Base-by-base conservation (phyloP, 2,329 filamentous ascomycete genomes). In the Alternaria sp. region DNA sequence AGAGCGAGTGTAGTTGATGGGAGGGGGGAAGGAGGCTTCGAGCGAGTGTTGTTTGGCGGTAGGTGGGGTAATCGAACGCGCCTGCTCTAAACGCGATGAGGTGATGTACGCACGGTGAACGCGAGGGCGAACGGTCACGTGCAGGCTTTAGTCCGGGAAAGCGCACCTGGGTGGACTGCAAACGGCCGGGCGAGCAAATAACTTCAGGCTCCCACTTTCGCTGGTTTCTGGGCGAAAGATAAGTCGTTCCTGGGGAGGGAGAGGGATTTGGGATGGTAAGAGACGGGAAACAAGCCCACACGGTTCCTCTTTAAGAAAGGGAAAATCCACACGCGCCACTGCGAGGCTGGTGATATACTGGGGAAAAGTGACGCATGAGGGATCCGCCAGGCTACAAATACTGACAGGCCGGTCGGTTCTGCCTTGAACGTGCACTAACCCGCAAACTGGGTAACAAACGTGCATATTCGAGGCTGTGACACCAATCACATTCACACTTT, bases 361-460 rank as follows among this genome's bases (percentile, higher is more conserved):
- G 41, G 33, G 33, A 37, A 41, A 18, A 60, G 71, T 73, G 64
- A 73, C 71, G 70, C 72, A 73, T 49, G 61, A 58, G 65, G 64
- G 69, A 55, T 61, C 59, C 55, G 66, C 54, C 56, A 64, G 61
- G 61, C 66, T 76, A 73, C 75, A 73, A 71, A 71, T 73, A 74
- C 61, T 64, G 62, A 62, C 64, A 64, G 50, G 47, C 61, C 65
- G 65, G 65, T 61, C 33, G 33, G 33, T 37, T 37, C 69, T 65
- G 67, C 65, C 73, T 69, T 70, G 68, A 63, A 57, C 63, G 67
- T 65, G 64, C 69, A 71, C 70, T 69, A 64, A 41, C 49, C 60
- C 58, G 66, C 68, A 67, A 53, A 62, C 64, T 64, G 65, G 69
- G 64, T 61, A 67, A 67, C 67, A 73, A 65, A 68, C 68, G 68